These are phyloP conservation scores for Chaetomiaceae sp. DNA, from an alignment of 2,329 filamentous ascomycete genomes.

Conservation along the genomic window DNA sequence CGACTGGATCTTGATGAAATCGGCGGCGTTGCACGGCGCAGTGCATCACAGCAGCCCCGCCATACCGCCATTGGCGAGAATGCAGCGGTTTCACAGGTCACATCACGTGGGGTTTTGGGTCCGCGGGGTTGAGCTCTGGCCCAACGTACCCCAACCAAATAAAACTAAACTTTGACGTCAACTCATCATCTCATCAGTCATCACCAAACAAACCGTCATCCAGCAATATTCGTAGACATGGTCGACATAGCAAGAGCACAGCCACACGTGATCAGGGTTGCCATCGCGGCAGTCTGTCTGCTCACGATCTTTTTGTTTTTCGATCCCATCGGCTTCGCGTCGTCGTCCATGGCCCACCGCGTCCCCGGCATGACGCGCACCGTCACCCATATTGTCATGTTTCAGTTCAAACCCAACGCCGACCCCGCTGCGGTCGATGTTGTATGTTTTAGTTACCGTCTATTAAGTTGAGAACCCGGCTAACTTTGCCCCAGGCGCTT, in stretches of 20 bases:
- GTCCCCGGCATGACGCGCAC: conserved; percentile 1
- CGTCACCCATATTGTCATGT: conserved; percentile 23
- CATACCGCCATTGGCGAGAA: no score
- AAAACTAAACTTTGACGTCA: no score
- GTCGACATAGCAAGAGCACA: conserved; percentile 12
- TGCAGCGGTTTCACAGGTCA: no score
- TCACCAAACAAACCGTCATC: background rate
- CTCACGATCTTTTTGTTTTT: conserved; percentile 21
- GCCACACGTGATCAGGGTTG: conserved; percentile 14
- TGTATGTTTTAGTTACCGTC: conserved; percentile 1
- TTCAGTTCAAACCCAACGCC: conserved; percentile 20
- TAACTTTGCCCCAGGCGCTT: conserved; percentile 8
- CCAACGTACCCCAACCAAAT: no score
- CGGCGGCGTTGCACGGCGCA: no score
- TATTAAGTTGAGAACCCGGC: background rate
- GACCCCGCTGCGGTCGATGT: conserved; percentile 13
- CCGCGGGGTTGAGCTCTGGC: no score
- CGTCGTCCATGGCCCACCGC: conserved; percentile 9
- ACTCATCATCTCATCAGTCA: background rate
- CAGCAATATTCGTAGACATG: conserved; percentile 7
- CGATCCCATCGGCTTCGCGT: conserved; percentile 22
- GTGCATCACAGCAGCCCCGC: no score
- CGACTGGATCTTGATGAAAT: no score
- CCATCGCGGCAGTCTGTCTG: conserved; percentile 8
- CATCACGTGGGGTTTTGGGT: no score